Evolutionary conservation across 1,284 basidiomycete species (phyloP).

Genomic region (Naganishia liquefaciens): DNA sequence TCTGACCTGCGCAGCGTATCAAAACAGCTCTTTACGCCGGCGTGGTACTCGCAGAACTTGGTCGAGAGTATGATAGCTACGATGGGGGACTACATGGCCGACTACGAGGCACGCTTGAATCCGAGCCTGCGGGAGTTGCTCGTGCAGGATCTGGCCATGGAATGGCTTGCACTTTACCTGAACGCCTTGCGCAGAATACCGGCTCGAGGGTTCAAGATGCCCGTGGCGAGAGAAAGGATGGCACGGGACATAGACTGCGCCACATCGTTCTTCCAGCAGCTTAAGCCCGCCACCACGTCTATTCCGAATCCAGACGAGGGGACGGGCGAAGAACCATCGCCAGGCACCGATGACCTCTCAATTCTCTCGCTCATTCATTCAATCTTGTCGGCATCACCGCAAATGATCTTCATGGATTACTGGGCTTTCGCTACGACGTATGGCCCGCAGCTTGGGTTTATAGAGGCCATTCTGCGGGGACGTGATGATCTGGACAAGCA

Average conservation of each 20-base stretch:
- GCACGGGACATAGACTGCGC: constrained; percentile 76
- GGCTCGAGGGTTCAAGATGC: constrained; percentile 75
- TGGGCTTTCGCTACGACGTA: constrained; percentile 95
- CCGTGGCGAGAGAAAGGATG: constrained; percentile 76
- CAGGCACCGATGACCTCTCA: constrained; percentile 80
- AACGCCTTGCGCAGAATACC: constrained; percentile 79
- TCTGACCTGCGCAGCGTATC: constrained; percentile 89
- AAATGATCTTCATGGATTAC: constrained; percentile 91
- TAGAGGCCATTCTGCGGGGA: constrained; percentile 84
- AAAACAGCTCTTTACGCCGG: constrained; percentile 75
- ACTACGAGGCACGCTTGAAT: constrained; percentile 90
- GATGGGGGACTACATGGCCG: constrained; percentile 90
- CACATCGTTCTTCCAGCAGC: constrained; percentile 76
- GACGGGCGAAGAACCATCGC: constrained; percentile 43
- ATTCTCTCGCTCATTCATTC: constrained; percentile 82
- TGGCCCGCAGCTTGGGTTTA: constrained; percentile 88
- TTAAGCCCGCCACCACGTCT: constrained; percentile 57
- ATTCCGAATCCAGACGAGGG: neutral
- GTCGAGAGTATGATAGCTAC: constrained; percentile 86
- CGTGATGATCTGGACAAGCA: constrained; percentile 87
- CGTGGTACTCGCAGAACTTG: constrained; percentile 68
- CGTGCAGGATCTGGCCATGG: constrained; percentile 88
- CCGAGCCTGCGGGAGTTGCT: constrained; percentile 87
- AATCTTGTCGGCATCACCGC: constrained; percentile 84
- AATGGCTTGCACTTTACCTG: constrained; percentile 88